These are phyloP conservation scores for Ceratorhiza oryzae-sativae DNA, from an alignment of 1,284 basidiomycete species.

Conservation along the genomic window DNA sequence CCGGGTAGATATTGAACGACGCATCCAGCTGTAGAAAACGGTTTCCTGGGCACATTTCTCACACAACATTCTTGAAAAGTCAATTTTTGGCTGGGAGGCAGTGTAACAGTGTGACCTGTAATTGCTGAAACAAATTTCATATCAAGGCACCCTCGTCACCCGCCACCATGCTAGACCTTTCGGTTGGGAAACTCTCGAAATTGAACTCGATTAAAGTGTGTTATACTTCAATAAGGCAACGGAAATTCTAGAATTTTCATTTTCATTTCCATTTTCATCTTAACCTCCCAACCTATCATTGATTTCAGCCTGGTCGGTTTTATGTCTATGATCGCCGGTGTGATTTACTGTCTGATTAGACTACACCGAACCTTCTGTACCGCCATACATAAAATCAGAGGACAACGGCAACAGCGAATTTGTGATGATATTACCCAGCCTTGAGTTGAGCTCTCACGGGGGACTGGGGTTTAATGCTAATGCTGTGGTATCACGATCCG, in stretches of 20 bases:
- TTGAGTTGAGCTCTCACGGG: not conserved
- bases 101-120: conserved; percentile 1
- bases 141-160: not conserved
- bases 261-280: not conserved
- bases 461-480: not conserved
- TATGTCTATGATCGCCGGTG: not conserved
- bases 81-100: not conserved
- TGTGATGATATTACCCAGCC: not conserved
- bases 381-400: not conserved
- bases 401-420: not conserved
- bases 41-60: no score
- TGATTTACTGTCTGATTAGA: not conserved
- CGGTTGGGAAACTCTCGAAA: not conserved
- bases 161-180: not conserved
- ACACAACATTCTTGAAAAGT: no score
- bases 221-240: not conserved
- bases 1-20: not conserved
- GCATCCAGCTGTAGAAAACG: no score
- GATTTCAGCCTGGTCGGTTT: not conserved
- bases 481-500: not conserved
- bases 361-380: no score
- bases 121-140: conserved; percentile 1
- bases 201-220: not conserved
- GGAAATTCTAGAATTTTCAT: not conserved
- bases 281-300: not conserved